Evolutionary conservation across 352 stramenopile species (phyloP).

Genomic region (Peronospora belbahrii): DNA sequence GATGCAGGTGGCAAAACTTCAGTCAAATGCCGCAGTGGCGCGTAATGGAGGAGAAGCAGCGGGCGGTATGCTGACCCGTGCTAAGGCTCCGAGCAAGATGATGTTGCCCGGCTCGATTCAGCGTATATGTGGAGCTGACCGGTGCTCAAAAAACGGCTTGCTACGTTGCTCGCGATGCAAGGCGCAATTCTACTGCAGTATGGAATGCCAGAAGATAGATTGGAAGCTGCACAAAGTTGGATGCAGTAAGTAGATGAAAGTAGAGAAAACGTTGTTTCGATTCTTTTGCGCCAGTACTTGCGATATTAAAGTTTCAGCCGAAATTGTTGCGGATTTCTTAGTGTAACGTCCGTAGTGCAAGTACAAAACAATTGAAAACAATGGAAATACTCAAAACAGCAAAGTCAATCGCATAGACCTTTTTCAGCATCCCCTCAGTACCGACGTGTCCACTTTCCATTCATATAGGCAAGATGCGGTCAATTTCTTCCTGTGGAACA

Average conservation of each 20-base stretch:
- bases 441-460: too few relatives aligned
- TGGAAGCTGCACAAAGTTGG: slow-evolving; percentile 77
- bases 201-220: slow-evolving; percentile 75
- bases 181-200: slow-evolving; percentile 76
- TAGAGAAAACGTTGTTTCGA: too few relatives aligned
- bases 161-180: slow-evolving; percentile 81
- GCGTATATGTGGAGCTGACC: slow-evolving; percentile 54
- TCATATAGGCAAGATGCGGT: slow-evolving; percentile 35
- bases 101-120: slow-evolving; percentile 31
- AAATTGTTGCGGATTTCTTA: too few relatives aligned
- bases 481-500: slow-evolving; percentile 31
- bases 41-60: slow-evolving; percentile 24
- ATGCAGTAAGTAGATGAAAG: slow-evolving; percentile 29
- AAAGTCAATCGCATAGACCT: not conserved
- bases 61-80: slow-evolving; percentile 13
- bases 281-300: too few relatives aligned
- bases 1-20: slow-evolving; percentile 55
- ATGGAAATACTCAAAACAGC: not conserved
- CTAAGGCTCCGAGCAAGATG: slow-evolving; percentile 24
- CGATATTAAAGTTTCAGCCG: too few relatives aligned
- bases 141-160: slow-evolving; percentile 61
- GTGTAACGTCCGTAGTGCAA: too few relatives aligned
- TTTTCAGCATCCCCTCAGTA: too few relatives aligned
- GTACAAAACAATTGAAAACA: not conserved
- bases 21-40: slow-evolving; percentile 25